phyloP scores from a whole-genome alignment of 768 basidiomycete genomes.

The Filobasidium floriforme region DNA sequence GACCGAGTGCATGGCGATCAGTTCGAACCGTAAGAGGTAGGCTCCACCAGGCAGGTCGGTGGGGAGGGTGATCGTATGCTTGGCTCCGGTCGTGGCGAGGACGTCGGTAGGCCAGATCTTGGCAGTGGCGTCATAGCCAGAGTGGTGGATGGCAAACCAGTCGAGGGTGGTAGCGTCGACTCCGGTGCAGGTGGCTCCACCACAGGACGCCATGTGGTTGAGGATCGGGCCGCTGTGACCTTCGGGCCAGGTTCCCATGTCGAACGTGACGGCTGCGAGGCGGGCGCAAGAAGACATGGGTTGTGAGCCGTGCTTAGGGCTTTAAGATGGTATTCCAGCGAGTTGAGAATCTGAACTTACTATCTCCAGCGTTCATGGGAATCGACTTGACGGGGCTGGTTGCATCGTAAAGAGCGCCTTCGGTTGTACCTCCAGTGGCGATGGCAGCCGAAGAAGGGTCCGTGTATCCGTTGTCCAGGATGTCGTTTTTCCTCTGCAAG shows the following conservation, averaged over 20 bases:
- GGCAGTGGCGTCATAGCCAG: background rate
- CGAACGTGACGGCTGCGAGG: background rate
- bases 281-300: background rate
- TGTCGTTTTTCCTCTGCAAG: slow-evolving; percentile 4
- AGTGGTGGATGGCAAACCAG: slow-evolving; percentile 18
- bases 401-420: background rate
- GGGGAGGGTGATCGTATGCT: slow-evolving; percentile 8
- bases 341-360: background rate
- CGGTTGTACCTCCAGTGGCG: background rate
- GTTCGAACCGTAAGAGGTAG: slow-evolving; percentile 10
- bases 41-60: slow-evolving; percentile 13
- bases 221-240: slow-evolving; percentile 13
- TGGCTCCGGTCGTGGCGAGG: background rate
- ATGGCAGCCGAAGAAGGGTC: background rate
- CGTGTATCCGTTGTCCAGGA: background rate
- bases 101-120: slow-evolving; percentile 13
- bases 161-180: background rate
- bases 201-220: slow-evolving; percentile 15
- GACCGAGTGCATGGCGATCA: slow-evolving; percentile 16
- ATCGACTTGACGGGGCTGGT: slow-evolving; percentile 1
- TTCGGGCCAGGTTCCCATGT: slow-evolving; percentile 11
- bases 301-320: no score
- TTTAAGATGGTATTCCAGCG: no score
- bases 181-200: background rate
- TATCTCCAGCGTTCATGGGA: slow-evolving; percentile 5